These are phyloP conservation scores for Didymellaceae sp. DNA, from an alignment of 2,329 filamentous ascomycete species.

Conservation along the genomic window DNA sequence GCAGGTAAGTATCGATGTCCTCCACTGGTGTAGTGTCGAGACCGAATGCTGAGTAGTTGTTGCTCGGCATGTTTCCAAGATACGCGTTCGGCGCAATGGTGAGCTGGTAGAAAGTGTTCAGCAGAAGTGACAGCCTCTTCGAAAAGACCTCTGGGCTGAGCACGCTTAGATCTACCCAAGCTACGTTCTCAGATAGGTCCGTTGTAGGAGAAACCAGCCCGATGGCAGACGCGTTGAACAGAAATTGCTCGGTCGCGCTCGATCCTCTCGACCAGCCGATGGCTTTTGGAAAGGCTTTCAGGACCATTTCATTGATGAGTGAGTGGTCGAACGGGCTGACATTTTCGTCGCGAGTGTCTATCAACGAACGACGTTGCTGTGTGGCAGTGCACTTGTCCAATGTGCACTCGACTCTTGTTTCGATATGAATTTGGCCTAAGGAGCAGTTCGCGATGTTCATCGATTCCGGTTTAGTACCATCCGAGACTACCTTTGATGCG, in stretches of 20 bases:
- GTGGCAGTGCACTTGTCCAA: neutral
- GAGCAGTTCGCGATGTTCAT: neutral
- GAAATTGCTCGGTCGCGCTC: neutral
- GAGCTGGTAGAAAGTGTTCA: neutral
- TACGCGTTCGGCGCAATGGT: neutral
- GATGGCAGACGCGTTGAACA: neutral
- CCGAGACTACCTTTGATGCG: neutral
- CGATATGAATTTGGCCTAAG: neutral
- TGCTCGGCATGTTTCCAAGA: neutral
- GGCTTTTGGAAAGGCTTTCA: neutral
- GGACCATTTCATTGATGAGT: neutral
- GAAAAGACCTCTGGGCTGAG: neutral
- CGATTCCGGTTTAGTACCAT: neutral
- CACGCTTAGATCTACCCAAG: neutral
- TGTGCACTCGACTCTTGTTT: neutral
- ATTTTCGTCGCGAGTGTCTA: neutral
- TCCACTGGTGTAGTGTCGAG: neutral
- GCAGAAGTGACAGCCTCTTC: neutral
- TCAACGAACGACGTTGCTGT: neutral
- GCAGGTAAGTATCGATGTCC: neutral
- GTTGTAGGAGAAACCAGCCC: neutral
- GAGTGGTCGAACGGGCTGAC: neutral
- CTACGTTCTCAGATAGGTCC: neutral
- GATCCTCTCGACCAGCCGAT: neutral
- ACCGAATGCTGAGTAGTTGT: neutral